These are phyloP conservation scores for Auricularia auricula-judae DNA, from an alignment of 768 basidiomycete genomes.

Conservation along the genomic window DNA sequence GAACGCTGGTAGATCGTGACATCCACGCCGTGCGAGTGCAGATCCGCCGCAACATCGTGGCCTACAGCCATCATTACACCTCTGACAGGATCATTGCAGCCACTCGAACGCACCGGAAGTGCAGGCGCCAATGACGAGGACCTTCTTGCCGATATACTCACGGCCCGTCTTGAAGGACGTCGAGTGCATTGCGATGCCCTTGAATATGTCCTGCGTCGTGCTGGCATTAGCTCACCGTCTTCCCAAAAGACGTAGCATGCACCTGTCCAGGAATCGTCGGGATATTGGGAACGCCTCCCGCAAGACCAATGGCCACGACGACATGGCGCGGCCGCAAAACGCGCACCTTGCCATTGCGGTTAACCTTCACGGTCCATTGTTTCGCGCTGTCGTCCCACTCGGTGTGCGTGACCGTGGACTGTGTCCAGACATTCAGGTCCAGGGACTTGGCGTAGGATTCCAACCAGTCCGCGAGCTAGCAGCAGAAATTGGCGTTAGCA, in stretches of 20 bases:
- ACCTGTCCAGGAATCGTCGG: conserved; percentile 30
- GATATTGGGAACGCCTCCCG: conserved; percentile 33
- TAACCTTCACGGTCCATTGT: conserved; percentile 11
- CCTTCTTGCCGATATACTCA: conserved; percentile 57
- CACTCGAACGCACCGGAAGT: conserved; percentile 33
- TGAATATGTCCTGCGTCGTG: conserved; percentile 39
- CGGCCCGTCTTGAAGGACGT: conserved; percentile 40
- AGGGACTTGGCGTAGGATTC: conserved; percentile 49
- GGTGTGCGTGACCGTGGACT: conserved; percentile 10
- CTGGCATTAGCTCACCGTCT: background rate
- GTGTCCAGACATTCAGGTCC: conserved; percentile 55
- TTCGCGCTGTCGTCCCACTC: conserved; percentile 17
- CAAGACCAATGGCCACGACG: conserved; percentile 46
- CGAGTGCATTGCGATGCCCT: conserved; percentile 54
- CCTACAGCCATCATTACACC: conserved; percentile 13
- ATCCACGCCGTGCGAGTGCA: conserved; percentile 34
- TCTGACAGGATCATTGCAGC: too few species aligned
- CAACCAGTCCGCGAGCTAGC: conserved; percentile 53
- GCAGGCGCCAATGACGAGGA: conserved; percentile 56
- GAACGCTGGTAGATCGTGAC: conserved; percentile 37
- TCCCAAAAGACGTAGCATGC: background rate
- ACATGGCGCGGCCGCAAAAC: conserved; percentile 30
- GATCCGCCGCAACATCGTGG: conserved; percentile 41
- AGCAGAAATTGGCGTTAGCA: background rate
- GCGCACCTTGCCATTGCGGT: conserved; percentile 17